These are phyloP conservation scores for Pythium oligandrum DNA, from an alignment of 352 stramenopile genomes.

Conservation along the genomic window DNA sequence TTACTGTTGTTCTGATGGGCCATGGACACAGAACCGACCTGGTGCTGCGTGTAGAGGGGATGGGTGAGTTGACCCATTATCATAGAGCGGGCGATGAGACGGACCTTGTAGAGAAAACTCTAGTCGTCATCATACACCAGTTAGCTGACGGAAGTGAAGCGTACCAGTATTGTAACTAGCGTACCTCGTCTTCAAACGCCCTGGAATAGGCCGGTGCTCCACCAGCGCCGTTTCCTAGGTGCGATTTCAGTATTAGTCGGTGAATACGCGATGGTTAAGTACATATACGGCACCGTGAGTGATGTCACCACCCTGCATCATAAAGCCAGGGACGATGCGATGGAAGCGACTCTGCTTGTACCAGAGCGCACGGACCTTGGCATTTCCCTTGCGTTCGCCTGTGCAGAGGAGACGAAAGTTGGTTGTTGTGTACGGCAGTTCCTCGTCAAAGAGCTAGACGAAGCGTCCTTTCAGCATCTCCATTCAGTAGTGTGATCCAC, in stretches of 20 bases:
- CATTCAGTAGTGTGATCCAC: too few relatives aligned
- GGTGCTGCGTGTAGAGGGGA: conserved; percentile 77
- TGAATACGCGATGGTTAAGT: conserved; percentile 1
- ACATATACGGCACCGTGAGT: conserved; percentile 49
- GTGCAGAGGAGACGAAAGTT: conserved; percentile 79
- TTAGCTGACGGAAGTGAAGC: too few relatives aligned
- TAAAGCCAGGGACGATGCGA: conserved; percentile 98
- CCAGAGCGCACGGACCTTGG: conserved; percentile 43
- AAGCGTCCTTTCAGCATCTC: too few relatives aligned
- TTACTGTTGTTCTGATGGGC: conserved; percentile 97
- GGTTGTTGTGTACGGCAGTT: conserved; percentile 51
- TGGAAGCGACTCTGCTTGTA: conserved; percentile 97
- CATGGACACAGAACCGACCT: conserved; percentile 94
- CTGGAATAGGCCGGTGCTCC: conserved; percentile 92
- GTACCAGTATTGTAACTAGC: conserved; percentile 3
- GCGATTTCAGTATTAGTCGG: not conserved
- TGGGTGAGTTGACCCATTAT: too few relatives aligned
- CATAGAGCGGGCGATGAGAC: too few relatives aligned
- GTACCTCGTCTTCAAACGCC: conserved; percentile 95
- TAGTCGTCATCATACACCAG: conserved; percentile 21
- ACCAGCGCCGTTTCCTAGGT: conserved; percentile 86
- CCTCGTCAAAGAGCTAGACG: conserved; percentile 61
- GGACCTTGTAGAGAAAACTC: conserved; percentile 84
- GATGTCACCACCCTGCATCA: conserved; percentile 96
- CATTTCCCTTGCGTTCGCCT: conserved; percentile 46